phyloP scores from a whole-genome alignment of 169 alveolate species.

The Cryptosporidium muris region DNA sequence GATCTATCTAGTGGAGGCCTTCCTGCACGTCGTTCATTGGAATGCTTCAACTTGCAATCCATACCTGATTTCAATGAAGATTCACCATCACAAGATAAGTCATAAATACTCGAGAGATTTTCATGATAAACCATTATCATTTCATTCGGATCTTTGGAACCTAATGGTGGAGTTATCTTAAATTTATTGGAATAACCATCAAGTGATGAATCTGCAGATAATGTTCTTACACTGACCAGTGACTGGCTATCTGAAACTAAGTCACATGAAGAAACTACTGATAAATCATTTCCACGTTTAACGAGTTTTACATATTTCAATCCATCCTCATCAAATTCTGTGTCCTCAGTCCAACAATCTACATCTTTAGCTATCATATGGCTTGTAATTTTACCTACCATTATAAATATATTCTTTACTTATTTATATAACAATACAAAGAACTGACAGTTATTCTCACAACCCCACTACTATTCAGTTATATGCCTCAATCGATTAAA shows the following conservation, averaged over 20 bases:
- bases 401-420: no score
- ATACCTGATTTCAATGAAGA: constrained; percentile 36
- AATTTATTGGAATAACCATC: constrained; percentile 10
- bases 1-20: constrained; percentile 70
- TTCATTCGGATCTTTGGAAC: neutral
- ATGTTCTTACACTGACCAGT: constrained; percentile 42
- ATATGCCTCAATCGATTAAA: no score
- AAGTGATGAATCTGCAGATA: constrained; percentile 55
- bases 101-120: constrained; percentile 16
- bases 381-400: no score
- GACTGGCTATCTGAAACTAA: constrained; percentile 57
- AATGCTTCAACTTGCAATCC: constrained; percentile 56
- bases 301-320: constrained; percentile 1
- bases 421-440: no score
- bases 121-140: constrained; percentile 11
- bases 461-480: no score
- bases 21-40: constrained; percentile 69
- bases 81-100: constrained; percentile 13
- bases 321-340: no score
- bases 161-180: neutral
- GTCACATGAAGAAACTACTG: constrained; percentile 38
- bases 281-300: constrained; percentile 23
- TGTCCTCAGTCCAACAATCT: no score
- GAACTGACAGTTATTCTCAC: no score
- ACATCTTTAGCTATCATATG: no score